Evolutionary conservation across 1,139 yeast genomes (phyloP), one percentile per base, ranked within the genome.

Genomic region (Saccharomycopsis hybrid): DNA sequence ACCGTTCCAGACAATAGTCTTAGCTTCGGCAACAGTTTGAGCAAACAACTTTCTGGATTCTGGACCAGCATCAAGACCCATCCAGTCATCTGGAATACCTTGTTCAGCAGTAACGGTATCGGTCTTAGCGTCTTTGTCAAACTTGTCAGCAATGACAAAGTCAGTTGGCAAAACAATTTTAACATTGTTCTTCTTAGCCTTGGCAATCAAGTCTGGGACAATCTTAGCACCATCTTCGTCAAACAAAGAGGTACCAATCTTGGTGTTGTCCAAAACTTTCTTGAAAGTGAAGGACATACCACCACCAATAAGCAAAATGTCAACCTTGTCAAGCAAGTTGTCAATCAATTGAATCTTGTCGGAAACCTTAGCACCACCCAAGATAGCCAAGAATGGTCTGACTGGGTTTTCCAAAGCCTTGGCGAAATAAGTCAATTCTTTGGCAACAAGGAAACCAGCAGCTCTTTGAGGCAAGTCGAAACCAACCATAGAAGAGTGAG

Each of bases 221-320:
- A 87, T 82, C 79, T 88, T 84, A 62, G 97, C 84, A 66, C 97
- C 97, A 54, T 80, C 96, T 65, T 79, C 85, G 68, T 90, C 97
- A 71, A 67, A 90, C 65, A 90, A 77, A 43, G 97, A 90, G 70
- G 81, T 74, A 69, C 97, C 97, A 63, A 92, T 92, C 56, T 80
- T 70, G 75, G 86, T 82, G 68, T 79, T 78, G 70, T 87, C 85
- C 61, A 88, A 71, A 54, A 90, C 85, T 80, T 92, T 90, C 78
- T 86, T 87, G 80, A 90, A 90, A 65, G 97, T 90, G 82, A 89
- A 90, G 55, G 97, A 90, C 97, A 90, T 90, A 74, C 97, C 97
- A 74, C 97, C 97, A 69, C 97, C 97, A 64, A 90, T 83, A 72
- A 90, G 87, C 69, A 90, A 77, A 58, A 82, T 72, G 72, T 92